A percentile compares a stretch with the other conserved stretches of the same genome.
These are phyloP conservation scores for Isabelozyma heimii DNA, from an alignment of 805 yeast species.

Conservation along the genomic window DNA sequence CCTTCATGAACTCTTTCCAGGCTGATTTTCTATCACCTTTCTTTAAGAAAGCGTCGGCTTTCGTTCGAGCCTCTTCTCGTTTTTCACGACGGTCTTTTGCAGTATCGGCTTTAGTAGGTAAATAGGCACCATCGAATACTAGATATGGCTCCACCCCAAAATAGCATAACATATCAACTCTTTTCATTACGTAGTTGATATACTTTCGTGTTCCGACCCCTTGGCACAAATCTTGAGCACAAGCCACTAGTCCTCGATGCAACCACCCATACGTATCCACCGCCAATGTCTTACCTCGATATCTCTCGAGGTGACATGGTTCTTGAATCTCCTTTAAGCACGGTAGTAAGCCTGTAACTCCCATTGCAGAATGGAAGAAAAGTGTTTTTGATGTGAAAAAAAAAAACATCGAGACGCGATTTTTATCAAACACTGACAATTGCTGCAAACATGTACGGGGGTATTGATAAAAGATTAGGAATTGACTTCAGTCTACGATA, in stretches of 20 bases:
- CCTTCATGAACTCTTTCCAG: conserved; percentile 65
- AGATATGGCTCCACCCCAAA: conserved; percentile 78
- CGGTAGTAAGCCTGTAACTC: conserved; percentile 81
- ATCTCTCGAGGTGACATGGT: conserved; percentile 53
- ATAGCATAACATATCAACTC: conserved; percentile 61
- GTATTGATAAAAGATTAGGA: too few species aligned
- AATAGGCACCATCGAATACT: conserved; percentile 89
- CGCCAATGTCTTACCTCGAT: conserved; percentile 75
- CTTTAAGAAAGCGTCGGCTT: conserved; percentile 51
- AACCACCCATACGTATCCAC: conserved; percentile 98
- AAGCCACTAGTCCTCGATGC: conserved; percentile 78
- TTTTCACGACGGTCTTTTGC: conserved; percentile 59
- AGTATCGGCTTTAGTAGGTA: conserved; percentile 76
- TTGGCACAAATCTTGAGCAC: conserved; percentile 78
- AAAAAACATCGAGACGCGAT: too few species aligned
- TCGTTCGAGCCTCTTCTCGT: conserved; percentile 55
- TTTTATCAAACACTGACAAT: too few species aligned
- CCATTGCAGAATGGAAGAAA: conserved; percentile 46
- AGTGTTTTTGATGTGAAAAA: too few species aligned
- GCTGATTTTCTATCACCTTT: conserved; percentile 63
- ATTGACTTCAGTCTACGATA: too few species aligned
- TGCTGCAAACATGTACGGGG: too few species aligned
- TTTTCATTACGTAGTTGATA: conserved; percentile 64
- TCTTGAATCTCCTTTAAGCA: conserved; percentile 72
- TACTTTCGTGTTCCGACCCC: conserved; percentile 71